Evolutionary conservation across 2,329 filamentous ascomycete species (phyloP).

Genomic region (Colletotrichum euphorbiae): DNA sequence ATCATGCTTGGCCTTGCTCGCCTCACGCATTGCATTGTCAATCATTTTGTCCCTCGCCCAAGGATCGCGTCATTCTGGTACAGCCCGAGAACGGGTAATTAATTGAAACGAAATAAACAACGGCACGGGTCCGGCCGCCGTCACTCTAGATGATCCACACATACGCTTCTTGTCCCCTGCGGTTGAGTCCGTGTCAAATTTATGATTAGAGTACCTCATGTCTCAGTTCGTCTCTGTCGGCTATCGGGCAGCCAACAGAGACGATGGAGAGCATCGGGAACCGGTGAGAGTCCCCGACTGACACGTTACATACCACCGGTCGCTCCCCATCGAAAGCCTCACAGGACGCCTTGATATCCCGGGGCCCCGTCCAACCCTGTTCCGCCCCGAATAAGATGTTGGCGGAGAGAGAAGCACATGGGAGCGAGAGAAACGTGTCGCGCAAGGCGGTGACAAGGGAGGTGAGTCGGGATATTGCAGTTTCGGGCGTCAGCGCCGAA

Average conservation of each 20-base stretch:
- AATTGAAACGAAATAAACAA: conserved; percentile 2
- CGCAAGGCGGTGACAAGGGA: conserved; percentile 26
- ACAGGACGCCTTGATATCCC: conserved; percentile 14
- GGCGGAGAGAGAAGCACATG: conserved; percentile 2
- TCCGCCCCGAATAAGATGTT: conserved; percentile 24
- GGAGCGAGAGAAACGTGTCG: conserved; percentile 17
- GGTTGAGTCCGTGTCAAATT: neutral
- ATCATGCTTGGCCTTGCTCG: conserved; percentile 21
- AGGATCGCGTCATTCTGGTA: neutral
- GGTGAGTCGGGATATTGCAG: conserved; percentile 14
- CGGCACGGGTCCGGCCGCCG: conserved; percentile 22
- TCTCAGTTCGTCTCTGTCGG: too few relatives aligned
- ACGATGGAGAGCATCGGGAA: neutral
- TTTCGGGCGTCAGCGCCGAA: conserved; percentile 30
- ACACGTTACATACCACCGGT: conserved; percentile 8
- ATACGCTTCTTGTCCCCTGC: conserved; percentile 12
- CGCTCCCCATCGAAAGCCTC: conserved; percentile 5
- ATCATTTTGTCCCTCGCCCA: neutral
- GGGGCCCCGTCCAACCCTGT: conserved; percentile 4
- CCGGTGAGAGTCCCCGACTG: conserved; percentile 3
- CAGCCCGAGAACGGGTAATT: neutral
- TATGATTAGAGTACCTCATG: too few relatives aligned
- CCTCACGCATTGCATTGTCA: conserved; percentile 5
- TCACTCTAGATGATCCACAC: neutral
- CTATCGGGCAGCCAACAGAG: neutral